Base-by-base conservation (phyloP, 2,329 filamentous ascomycete species). In the Diaporthe citri region DNA sequence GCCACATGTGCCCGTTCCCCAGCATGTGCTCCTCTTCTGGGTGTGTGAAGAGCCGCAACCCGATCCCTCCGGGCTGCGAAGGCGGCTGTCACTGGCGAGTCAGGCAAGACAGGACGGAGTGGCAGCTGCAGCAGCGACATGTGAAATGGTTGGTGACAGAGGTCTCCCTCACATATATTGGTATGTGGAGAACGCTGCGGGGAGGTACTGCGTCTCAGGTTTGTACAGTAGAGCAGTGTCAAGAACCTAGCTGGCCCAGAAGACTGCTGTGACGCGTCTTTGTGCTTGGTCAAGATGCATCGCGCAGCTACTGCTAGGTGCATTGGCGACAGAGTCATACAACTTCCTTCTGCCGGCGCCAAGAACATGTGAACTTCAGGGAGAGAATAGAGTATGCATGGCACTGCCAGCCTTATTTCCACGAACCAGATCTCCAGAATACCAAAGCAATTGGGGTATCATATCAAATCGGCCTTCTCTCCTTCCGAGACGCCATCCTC, bases 401-500 rank as follows among this genome's bases (percentile, higher is more conserved):
- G 55, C 52, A 55, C 72, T 70, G 55, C 55, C 62, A 71, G 34
- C 51, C 22, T 31, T 64, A 17, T 22, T 62, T 60, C 41, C 56
- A 48, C 59, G 56, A 71, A 70, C 46, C 51, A 64, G 31, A 48
- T 71, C 25, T 48, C 43, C 25, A 48, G 10, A 46, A 74, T 56
- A 34, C 46, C 36, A 66, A 70, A 64, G 52, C 46, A 66, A 60
- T 56, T 20, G 59, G 48, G 71, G 74, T 75, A 66, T 75, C 71
- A 74, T 64, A 64, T 64, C 36, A 36, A 34, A 41, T 55, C 28
- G 28, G 48, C 59, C n/a, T 59, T 71, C 9, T 25, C 64, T 39
- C 39, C 52, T 36, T 52, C 25, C 55, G 41, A 28, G 62, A 28
- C 46, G 34, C 48, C 64, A 25, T 55, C 3, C 34, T 36, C 34